A percentile compares a stretch with the other conserved stretches of the same genome.
Conservation (phyloP, 176 grass and related monocot species). For the Bolboschoenus planiculmis region DNA sequence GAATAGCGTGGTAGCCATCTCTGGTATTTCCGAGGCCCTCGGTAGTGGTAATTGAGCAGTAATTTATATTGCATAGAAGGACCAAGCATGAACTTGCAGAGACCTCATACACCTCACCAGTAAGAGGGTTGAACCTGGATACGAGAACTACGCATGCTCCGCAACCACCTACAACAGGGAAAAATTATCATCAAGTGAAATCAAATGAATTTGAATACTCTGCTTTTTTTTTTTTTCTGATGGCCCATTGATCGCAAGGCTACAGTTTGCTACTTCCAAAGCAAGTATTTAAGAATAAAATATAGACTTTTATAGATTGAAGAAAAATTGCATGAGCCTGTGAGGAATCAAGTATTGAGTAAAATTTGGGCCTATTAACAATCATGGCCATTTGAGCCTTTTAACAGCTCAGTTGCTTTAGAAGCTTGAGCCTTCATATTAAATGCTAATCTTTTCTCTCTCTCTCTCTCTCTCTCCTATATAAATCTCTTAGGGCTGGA, state of each 20-base stretch:
- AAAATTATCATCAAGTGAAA: not conserved
- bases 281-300: not conserved
- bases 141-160: conserved; percentile 72
- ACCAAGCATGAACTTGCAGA: conserved; percentile 54
- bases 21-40: conserved; percentile 54
- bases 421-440: too few species aligned
- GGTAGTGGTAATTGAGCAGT: conserved; percentile 59
- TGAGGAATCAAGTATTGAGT: too few species aligned
- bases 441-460: too few species aligned
- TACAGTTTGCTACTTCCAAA: not conserved
- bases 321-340: not conserved
- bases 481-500: too few species aligned
- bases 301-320: not conserved
- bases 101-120: conserved; percentile 46
- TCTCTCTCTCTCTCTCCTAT: too few species aligned
- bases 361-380: not conserved
- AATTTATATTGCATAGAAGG: conserved; percentile 59
- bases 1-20: conserved; percentile 61
- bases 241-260: not conserved
- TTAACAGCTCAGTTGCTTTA: too few species aligned
- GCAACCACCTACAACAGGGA: conserved; percentile 39
- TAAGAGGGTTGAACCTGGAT: conserved; percentile 45
- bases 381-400: not conserved
- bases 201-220: not conserved
- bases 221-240: not conserved